Base-by-base conservation (phyloP, 2,329 filamentous ascomycete genomes). In the Colletotrichum karsti region DNA sequence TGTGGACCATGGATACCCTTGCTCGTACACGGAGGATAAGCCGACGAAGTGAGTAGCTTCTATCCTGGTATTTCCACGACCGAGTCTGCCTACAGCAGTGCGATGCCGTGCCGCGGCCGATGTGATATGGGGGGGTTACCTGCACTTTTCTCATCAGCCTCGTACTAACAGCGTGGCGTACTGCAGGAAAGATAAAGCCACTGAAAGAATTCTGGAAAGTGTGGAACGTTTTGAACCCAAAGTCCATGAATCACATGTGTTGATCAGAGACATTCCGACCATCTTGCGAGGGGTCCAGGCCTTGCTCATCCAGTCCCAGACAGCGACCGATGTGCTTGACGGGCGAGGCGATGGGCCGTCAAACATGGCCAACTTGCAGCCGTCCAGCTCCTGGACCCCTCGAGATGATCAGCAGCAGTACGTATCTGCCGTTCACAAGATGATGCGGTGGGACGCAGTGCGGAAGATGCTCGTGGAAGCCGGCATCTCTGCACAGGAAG, bases 101-200 rank as follows among this genome's bases (percentile, higher is more conserved):
- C 15, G 9, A 12, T 35, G 10, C 33, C 5, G 33, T 35, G 10
- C 33, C 5, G 33, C 33, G 15, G 10, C 42, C 39, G 12, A n/a
- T 12, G 5, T 46, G 42, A 10, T 24, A 13, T 18, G 7, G 5
- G 33, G 15, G 30, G 64, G 48, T 44, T 56, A 57, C 55, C 62
- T 64, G 35, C 33, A 62, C 59, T 48, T 56, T 60, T 42, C 33
- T 10, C 10, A 20, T 57, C n/a, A 51, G 35, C 30, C 15, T 44
- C 50, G 33, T 65, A 15, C 39, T 20, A 22, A 65, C 18, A 28
- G 33, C 26, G 26, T 46, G 22, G 39, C 22, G 30, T 39, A 30
- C 13, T 33, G 24, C 72, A 90, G 87, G 74, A 90, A 90, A 77
- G 88, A 90, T 74, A 89, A 87, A 76, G 90, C 87, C 3, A 79